Conservation (phyloP, 257 asterid genomes). For the Gynochthodes officinalis region DNA sequence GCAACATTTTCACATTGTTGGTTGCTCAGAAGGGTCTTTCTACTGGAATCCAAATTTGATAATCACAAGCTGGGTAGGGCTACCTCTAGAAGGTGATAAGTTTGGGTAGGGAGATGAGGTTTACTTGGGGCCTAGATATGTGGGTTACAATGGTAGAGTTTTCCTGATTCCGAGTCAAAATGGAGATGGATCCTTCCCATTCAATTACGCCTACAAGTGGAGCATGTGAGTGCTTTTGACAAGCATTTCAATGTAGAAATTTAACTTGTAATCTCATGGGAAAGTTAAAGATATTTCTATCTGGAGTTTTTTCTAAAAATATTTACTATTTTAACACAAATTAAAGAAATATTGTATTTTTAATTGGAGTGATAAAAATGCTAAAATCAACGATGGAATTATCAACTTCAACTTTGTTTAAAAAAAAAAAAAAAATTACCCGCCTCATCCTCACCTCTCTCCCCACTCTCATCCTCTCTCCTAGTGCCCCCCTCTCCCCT, state of each 20-base stretch:
- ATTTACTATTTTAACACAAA: no score
- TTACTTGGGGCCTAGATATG: constrained; percentile 25
- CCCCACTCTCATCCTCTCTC: no score
- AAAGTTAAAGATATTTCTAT: no score
- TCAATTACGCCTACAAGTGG: constrained; percentile 26
- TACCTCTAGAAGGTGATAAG: constrained; percentile 11
- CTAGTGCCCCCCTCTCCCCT: no score
- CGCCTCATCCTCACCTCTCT: no score
- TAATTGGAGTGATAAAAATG: no score
- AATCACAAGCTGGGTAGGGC: constrained; percentile 29
- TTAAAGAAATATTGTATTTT: no score
- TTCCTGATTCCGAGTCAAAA: constrained; percentile 12
- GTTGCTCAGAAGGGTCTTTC: constrained; percentile 16
- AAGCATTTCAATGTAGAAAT: constrained; percentile 23
- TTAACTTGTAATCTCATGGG: neutral
- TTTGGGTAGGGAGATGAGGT: constrained; percentile 33
- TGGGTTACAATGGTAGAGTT: constrained; percentile 19
- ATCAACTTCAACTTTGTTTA: no score
- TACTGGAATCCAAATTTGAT: constrained; percentile 26
- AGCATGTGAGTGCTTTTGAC: constrained; percentile 21
- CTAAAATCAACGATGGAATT: no score
- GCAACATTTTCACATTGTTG: constrained; percentile 15
- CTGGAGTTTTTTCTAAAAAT: no score
- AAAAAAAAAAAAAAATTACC: no score
- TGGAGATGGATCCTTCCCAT: constrained; percentile 22